Evolutionary conservation across 768 basidiomycete genomes (phyloP).

Genomic region (Boletus speciosus): DNA sequence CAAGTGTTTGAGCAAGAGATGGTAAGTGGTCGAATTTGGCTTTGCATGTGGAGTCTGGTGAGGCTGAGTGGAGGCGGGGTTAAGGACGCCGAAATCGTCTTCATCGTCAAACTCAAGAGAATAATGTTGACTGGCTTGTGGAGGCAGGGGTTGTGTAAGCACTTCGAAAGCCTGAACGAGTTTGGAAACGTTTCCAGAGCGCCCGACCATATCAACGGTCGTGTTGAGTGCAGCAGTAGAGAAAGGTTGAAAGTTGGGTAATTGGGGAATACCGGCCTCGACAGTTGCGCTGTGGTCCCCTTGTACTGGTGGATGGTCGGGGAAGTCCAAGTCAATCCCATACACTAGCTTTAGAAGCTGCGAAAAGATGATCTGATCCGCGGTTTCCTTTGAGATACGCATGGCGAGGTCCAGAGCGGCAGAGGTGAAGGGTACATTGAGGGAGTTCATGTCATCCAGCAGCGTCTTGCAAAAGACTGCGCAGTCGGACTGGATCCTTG

Average conservation of each 20-base stretch:
- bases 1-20: constrained; percentile 57
- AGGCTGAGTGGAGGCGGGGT: constrained; percentile 35
- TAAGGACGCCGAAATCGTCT: constrained; percentile 46
- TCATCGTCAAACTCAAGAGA: constrained; percentile 65
- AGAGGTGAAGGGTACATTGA: constrained; percentile 49
- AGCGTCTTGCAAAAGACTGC: constrained; percentile 47
- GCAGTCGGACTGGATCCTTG: constrained; percentile 39
- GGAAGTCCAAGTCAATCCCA: constrained; percentile 72
- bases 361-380: constrained; percentile 55
- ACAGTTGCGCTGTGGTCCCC: constrained; percentile 5
- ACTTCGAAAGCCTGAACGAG: constrained; percentile 77
- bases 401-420: constrained; percentile 63
- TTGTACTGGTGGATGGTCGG: constrained; percentile 55
- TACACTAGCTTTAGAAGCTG: constrained; percentile 64
- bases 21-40: constrained; percentile 69
- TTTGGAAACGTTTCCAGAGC: constrained; percentile 54
- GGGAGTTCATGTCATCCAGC: constrained; percentile 54
- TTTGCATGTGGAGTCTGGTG: constrained; percentile 40
- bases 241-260: constrained; percentile 41
- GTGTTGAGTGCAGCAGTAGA: constrained; percentile 70
- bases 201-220: constrained; percentile 67
- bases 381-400: constrained; percentile 62
- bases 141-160: constrained; percentile 67
- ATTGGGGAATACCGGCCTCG: constrained; percentile 10
- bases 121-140: constrained; percentile 40